Evolutionary conservation across 1,284 basidiomycete species (phyloP).

Genomic region (Anthracocystis setariae): DNA sequence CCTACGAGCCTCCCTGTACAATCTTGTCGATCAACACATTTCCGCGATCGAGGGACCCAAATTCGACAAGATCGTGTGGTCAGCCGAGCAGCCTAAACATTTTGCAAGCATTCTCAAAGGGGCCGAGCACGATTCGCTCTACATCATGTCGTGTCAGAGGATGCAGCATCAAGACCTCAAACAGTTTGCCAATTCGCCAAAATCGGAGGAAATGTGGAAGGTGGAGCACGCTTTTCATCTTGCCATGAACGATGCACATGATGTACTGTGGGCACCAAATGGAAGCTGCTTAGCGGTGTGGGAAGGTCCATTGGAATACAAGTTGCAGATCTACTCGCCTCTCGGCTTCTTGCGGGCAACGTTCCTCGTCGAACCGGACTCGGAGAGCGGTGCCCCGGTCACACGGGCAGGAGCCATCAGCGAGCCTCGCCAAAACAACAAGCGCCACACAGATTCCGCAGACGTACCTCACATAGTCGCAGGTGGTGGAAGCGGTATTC

Average conservation of each 20-base stretch:
- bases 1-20: constrained; percentile 42
- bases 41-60: constrained; percentile 51
- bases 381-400: constrained; percentile 23
- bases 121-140: constrained; percentile 30
- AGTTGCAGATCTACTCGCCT: constrained; percentile 79
- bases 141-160: constrained; percentile 32
- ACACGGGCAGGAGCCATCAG: constrained; percentile 15
- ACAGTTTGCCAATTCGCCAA: constrained; percentile 23
- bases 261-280: constrained; percentile 81
- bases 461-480: constrained; percentile 29
- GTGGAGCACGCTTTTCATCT: constrained; percentile 78
- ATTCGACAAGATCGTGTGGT: constrained; percentile 36
- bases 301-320: constrained; percentile 81
- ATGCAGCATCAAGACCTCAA: constrained; percentile 20
- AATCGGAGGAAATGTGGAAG: constrained; percentile 38
- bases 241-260: constrained; percentile 79
- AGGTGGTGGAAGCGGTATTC: constrained; percentile 64
- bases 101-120: constrained; percentile 46
- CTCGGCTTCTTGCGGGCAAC: constrained; percentile 77
- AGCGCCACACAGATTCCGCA: constrained; percentile 14
- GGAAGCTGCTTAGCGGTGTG: constrained; percentile 82
- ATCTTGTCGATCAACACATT: constrained; percentile 46
- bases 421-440: constrained; percentile 22
- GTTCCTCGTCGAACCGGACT: constrained; percentile 70
- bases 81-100: constrained; percentile 29